A percentile compares a stretch with the other conserved stretches of the same genome.
These are phyloP conservation scores for Irpex lacteus DNA, from an alignment of 1,284 basidiomycete species.

Conservation along the genomic window DNA sequence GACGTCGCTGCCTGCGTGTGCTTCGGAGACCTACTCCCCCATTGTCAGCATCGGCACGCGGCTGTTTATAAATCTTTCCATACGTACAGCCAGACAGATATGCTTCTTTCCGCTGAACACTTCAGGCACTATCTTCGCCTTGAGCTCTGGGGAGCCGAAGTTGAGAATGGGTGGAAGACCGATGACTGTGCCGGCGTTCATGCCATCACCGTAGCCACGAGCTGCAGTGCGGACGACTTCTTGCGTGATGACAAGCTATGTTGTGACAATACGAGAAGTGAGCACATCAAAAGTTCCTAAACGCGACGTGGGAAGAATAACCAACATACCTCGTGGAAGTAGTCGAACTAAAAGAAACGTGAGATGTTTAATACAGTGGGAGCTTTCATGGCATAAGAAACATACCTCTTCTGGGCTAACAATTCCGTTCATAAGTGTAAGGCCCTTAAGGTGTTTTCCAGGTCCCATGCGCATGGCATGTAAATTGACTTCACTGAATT, in stretches of 20 bases:
- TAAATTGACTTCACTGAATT: slow-evolving; percentile 58
- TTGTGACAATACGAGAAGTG: background rate
- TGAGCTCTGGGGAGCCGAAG: slow-evolving; percentile 78
- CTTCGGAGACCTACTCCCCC: slow-evolving; percentile 36
- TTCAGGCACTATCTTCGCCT: slow-evolving; percentile 77
- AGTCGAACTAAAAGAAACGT: slow-evolving; percentile 54
- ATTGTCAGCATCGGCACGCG: background rate
- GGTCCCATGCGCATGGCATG: slow-evolving; percentile 90
- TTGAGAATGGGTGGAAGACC: slow-evolving; percentile 59
- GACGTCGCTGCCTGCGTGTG: slow-evolving; percentile 91
- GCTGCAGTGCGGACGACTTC: slow-evolving; percentile 71
- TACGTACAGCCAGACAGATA: slow-evolving; percentile 73
- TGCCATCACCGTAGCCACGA: slow-evolving; percentile 61
- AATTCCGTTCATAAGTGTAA: slow-evolving; percentile 76
- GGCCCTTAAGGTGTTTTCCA: slow-evolving; percentile 81
- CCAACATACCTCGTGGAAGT: slow-evolving; percentile 70
- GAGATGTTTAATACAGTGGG: too few species aligned
- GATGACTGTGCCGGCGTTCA: slow-evolving; percentile 51
- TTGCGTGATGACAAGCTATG: slow-evolving; percentile 80
- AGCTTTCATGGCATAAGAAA: background rate
- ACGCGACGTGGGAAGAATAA: background rate
- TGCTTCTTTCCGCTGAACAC: slow-evolving; percentile 80
- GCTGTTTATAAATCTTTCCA: background rate
- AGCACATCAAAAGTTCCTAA: background rate
- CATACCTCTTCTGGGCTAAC: slow-evolving; percentile 84